Base-by-base conservation (phyloP, 1,139 yeast genomes). In the Candida neerlandica region DNA sequence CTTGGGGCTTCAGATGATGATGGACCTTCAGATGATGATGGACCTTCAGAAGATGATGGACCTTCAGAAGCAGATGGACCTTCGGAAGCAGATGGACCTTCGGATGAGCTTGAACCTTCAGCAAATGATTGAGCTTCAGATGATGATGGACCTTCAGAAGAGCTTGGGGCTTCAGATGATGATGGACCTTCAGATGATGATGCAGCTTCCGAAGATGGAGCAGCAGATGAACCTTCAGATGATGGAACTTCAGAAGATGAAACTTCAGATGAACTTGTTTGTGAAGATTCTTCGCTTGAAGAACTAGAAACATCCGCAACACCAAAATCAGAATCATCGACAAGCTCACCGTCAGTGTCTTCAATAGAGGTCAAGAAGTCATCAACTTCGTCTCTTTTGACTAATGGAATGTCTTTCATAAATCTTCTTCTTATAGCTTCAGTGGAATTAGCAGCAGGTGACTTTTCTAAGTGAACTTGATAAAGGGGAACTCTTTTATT, bases 391-490 rank as follows among this genome's bases (percentile, higher is more conserved):
- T 70, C 66, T 61, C 60, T 61, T 49, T 46, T 48, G 30, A 51
- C 34, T 33, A 41, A 39, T 26, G 26, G 27, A 39, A 52, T 33
- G 44, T 53, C 50, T 49, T 55, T 51, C 48, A 62, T 50, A 46
- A 69, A 69, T 70, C 78, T 71, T 64, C 65, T 73, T 65, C 74
- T 69, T 60, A 71, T 59, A 41, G 73, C 73, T 54, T 68, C 68
- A 51, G 77, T 69, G 43, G 77, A 71, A 70, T 73, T 73, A 41
- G 69, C 53, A 46, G 64, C 61, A 46, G 76, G 71, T 32, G 60
- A 43, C 49, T 60, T 51, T 45, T 61, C 60, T 32, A 55, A 58
- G 56, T 65, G 69, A 48, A 71, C 69, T 50, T 64, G 65, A 67
- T 50, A 70, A 42, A 68, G 57, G 29, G 67, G 62, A 47, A 59